Evolutionary conservation across 164 flowering plant genomes (phyloP).

Genomic region (Magnolia officinalis): DNA sequence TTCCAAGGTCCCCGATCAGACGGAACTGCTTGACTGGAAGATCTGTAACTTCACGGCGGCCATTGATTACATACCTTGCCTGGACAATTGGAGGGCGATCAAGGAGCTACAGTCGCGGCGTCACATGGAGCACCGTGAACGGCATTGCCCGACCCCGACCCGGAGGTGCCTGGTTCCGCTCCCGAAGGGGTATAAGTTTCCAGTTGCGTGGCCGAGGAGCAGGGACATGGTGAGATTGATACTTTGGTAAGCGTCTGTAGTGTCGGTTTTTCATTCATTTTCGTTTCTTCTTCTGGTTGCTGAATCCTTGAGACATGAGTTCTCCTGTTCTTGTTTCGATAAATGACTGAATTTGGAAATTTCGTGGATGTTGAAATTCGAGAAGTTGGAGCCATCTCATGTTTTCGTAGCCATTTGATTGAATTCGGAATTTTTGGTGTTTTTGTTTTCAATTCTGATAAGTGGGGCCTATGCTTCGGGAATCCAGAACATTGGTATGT

Average conservation of each 20-base stretch:
- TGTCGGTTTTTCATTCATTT: neutral
- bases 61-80: conserved; percentile 84
- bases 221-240: conserved; percentile 93
- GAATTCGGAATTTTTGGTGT: neutral
- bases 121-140: conserved; percentile 86
- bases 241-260: conserved; percentile 51
- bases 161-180: conserved; percentile 72
- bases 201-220: conserved; percentile 88
- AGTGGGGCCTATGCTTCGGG: too few relatives aligned
- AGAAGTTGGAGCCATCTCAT: neutral
- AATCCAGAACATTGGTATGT: too few relatives aligned
- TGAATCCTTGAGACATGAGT: neutral
- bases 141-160: conserved; percentile 70
- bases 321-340: neutral
- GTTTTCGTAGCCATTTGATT: neutral
- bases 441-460: too few relatives aligned
- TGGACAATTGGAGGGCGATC: conserved; percentile 74
- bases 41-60: conserved; percentile 45
- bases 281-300: neutral
- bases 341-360: neutral
- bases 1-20: neutral
- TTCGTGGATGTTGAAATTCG: neutral
- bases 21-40: conserved; percentile 36
- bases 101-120: conserved; percentile 54
- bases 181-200: conserved; percentile 61